Evolutionary conservation across 257 asterid species (phyloP).

Genomic region (Nicotiana sylvestris): DNA sequence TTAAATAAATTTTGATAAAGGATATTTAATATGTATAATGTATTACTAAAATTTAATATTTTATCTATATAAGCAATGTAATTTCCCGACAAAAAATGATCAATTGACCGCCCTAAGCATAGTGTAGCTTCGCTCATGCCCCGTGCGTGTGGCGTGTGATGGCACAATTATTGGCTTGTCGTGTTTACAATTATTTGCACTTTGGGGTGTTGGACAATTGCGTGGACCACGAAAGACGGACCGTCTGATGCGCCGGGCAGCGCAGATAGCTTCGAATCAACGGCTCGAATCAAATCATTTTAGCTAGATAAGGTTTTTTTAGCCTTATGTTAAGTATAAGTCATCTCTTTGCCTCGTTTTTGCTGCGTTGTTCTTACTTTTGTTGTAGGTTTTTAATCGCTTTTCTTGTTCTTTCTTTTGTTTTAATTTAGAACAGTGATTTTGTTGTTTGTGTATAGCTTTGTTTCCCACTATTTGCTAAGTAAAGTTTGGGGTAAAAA

Average conservation of each 20-base stretch:
- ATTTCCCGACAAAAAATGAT: too few relatives aligned
- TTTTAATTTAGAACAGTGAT: background rate
- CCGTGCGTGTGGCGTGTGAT: constrained; percentile 7
- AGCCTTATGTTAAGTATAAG: background rate
- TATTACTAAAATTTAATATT: too few relatives aligned
- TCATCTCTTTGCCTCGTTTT: background rate
- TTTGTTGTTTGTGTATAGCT: background rate
- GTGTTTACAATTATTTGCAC: background rate
- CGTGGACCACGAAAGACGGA: background rate
- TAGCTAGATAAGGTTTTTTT: background rate
- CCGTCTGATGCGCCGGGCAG: background rate
- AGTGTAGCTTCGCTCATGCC: too few relatives aligned
- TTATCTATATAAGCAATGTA: too few relatives aligned
- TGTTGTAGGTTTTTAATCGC: background rate
- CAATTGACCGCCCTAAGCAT: too few relatives aligned
- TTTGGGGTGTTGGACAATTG: background rate
- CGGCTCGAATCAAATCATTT: background rate
- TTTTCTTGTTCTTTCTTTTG: background rate
- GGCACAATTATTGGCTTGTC: background rate
- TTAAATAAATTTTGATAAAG: too few relatives aligned
- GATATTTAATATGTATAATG: too few relatives aligned
- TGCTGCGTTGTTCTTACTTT: background rate
- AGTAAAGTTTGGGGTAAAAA: too few relatives aligned
- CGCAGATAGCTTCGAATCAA: background rate
- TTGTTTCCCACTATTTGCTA: too few relatives aligned